Evolutionary conservation across 1,284 basidiomycete genomes (phyloP).

Genomic region (Peniophora sp.): DNA sequence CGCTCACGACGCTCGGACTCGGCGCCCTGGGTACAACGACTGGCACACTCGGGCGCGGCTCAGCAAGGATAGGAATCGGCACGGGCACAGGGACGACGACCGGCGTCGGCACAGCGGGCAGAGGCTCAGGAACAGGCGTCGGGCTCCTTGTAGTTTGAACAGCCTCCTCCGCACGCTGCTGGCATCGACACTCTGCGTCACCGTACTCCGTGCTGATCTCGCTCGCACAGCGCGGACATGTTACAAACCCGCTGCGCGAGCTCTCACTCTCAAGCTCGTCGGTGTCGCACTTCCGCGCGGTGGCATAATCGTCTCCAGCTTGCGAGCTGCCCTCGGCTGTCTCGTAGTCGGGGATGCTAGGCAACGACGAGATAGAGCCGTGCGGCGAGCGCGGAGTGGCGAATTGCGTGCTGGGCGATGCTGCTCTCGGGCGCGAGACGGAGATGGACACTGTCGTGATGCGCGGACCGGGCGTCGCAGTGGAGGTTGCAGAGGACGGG

Average conservation of each 20-base stretch:
- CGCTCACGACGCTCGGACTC: no score
- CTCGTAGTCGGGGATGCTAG: conserved; percentile 47
- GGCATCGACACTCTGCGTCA: conserved; percentile 27
- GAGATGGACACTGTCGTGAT: no score
- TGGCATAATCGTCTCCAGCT: conserved; percentile 34
- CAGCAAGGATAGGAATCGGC: conserved; percentile 1
- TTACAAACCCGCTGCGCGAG: conserved; percentile 9
- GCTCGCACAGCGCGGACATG: conserved; percentile 11
- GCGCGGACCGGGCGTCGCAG: no score
- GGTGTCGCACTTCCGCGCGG: conserved; percentile 27
- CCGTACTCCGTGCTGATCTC: conserved; percentile 32
- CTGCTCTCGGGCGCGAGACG: no score
- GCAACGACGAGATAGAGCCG: conserved; percentile 33
- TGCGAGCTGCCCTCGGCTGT: conserved; percentile 38
- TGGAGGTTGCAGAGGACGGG: no score
- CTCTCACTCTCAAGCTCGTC: conserved; percentile 10
- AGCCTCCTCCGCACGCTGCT: conserved; percentile 9
- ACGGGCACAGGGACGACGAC: background rate
- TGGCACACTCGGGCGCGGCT: no score
- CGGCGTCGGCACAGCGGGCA: background rate
- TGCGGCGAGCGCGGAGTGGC: conserved; percentile 27
- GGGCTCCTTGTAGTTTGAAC: conserved; percentile 3
- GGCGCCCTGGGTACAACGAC: no score
- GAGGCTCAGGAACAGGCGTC: background rate
- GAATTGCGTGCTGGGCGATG: no score